phyloP scores from a whole-genome alignment of 2,329 filamentous ascomycete species.

The Exophiala sideris region DNA sequence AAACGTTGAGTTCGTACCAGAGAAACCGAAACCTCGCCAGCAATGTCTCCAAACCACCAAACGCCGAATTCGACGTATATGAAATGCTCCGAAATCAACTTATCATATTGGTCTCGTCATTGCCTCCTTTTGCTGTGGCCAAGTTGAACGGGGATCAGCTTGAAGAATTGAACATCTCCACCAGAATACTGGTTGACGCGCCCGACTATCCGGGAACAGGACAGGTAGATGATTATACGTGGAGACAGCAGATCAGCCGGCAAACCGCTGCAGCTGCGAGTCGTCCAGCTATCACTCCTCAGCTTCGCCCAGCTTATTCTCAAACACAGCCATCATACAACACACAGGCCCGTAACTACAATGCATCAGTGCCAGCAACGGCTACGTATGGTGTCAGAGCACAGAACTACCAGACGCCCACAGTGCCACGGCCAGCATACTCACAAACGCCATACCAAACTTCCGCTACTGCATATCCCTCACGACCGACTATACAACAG shows the following conservation, averaged over 20 bases:
- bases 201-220: constrained; percentile 74
- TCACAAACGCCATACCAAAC: constrained; percentile 36
- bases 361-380: constrained; percentile 27
- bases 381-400: constrained; percentile 32
- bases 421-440: constrained; percentile 37
- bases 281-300: constrained; percentile 25
- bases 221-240: constrained; percentile 73
- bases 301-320: constrained; percentile 24
- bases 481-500: constrained; percentile 36
- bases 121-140: constrained; percentile 81
- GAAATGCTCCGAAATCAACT: constrained; percentile 73
- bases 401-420: constrained; percentile 34
- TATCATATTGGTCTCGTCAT: constrained; percentile 65
- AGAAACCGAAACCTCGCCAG: constrained; percentile 53
- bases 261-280: constrained; percentile 33
- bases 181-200: constrained; percentile 68
- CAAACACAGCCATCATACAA: constrained; percentile 24
- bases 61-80: constrained; percentile 60
- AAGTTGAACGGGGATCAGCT: constrained; percentile 83
- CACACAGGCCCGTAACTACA: constrained; percentile 21
- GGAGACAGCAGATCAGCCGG: constrained; percentile 41
- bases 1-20: constrained; percentile 62
- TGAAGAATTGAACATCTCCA: constrained; percentile 78
- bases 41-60: constrained; percentile 46
- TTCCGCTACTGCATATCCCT: constrained; percentile 32